Conservation (phyloP, 2,329 filamentous ascomycete genomes). For the Pestalotiopsis sp. region DNA sequence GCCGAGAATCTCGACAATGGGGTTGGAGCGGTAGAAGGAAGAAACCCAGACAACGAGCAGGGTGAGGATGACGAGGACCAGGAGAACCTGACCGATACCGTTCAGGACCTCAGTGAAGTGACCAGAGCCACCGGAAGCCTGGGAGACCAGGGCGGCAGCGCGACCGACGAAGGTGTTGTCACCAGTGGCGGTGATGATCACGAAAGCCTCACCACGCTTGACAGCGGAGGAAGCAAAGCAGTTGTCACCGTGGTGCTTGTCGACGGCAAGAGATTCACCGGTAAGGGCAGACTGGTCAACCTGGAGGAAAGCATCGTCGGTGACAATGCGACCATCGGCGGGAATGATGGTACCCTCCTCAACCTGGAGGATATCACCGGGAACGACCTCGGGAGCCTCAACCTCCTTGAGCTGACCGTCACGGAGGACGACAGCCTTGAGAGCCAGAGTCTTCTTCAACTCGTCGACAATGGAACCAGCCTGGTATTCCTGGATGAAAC, state of each 20-base stretch:
- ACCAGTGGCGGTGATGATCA: slow-evolving; percentile 82
- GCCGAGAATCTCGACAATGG: slow-evolving; percentile 76
- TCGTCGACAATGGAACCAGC: slow-evolving; percentile 90
- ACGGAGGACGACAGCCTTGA: slow-evolving; percentile 86
- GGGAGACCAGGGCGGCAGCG: slow-evolving; percentile 82
- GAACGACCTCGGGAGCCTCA: slow-evolving; percentile 82
- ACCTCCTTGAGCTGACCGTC: slow-evolving; percentile 78
- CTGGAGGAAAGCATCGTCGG: slow-evolving; percentile 82
- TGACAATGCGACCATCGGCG: slow-evolving; percentile 84
- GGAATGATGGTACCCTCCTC: slow-evolving; percentile 93
- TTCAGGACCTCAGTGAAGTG: slow-evolving; percentile 93
- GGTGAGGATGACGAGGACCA: slow-evolving; percentile 80
- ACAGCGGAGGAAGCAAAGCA: slow-evolving; percentile 86
- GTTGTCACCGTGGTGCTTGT: slow-evolving; percentile 81
- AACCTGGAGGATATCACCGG: slow-evolving; percentile 86
- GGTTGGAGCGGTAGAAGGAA: slow-evolving; percentile 85
- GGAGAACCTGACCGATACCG: slow-evolving; percentile 79
- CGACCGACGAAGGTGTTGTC: slow-evolving; percentile 91
- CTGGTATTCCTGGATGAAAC: slow-evolving; percentile 89
- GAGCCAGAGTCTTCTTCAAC: slow-evolving; percentile 85
- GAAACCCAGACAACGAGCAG: slow-evolving; percentile 84
- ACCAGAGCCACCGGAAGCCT: slow-evolving; percentile 73
- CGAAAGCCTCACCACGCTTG: slow-evolving; percentile 86
- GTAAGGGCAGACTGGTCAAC: slow-evolving; percentile 93
- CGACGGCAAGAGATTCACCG: slow-evolving; percentile 87